A percentile compares a stretch with the other conserved stretches of the same genome.
These are phyloP conservation scores for Helicostylum pulchrum DNA, from an alignment of 192 early-diverging fungal genomes.

Conservation along the genomic window DNA sequence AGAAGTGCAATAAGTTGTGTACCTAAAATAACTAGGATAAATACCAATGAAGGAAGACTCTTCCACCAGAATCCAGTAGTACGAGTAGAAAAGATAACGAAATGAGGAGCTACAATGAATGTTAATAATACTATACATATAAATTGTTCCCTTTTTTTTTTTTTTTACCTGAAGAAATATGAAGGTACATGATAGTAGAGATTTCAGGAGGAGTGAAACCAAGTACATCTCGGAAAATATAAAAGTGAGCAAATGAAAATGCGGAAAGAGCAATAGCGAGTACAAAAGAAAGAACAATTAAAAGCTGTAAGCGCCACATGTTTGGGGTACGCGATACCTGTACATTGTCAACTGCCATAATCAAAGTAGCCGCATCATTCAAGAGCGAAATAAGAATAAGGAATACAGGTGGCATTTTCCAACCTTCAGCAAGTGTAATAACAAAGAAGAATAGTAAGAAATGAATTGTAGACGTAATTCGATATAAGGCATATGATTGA, in stretches of 20 bases:
- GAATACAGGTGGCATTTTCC: slow-evolving; percentile 58
- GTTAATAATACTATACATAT: neutral
- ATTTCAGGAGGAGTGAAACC: slow-evolving; percentile 20
- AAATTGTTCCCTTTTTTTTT: neutral
- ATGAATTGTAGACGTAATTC: slow-evolving; percentile 76
- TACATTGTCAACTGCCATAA: slow-evolving; percentile 77
- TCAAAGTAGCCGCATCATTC: slow-evolving; percentile 66
- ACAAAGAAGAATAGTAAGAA: slow-evolving; percentile 79
- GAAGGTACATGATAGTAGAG: slow-evolving; percentile 71
- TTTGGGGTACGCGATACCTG: slow-evolving; percentile 58
- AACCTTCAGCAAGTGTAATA: slow-evolving; percentile 58
- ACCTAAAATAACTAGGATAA: slow-evolving; percentile 55
- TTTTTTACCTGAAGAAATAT: slow-evolving; percentile 57
- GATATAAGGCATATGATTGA: slow-evolving; percentile 65
- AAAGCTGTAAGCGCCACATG: slow-evolving; percentile 68
- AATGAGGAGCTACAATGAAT: slow-evolving; percentile 56
- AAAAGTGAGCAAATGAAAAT: slow-evolving; percentile 67
- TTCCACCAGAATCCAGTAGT: slow-evolving; percentile 63
- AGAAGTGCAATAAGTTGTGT: slow-evolving; percentile 69
- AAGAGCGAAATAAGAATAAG: slow-evolving; percentile 68
- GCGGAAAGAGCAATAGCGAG: slow-evolving; percentile 53
- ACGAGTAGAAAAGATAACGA: slow-evolving; percentile 73
- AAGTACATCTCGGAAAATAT: slow-evolving; percentile 44
- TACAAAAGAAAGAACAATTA: slow-evolving; percentile 63
- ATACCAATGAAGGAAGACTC: slow-evolving; percentile 46